Conservation (phyloP, 129 eudicot genomes). For the Helianthus annuus region DNA sequence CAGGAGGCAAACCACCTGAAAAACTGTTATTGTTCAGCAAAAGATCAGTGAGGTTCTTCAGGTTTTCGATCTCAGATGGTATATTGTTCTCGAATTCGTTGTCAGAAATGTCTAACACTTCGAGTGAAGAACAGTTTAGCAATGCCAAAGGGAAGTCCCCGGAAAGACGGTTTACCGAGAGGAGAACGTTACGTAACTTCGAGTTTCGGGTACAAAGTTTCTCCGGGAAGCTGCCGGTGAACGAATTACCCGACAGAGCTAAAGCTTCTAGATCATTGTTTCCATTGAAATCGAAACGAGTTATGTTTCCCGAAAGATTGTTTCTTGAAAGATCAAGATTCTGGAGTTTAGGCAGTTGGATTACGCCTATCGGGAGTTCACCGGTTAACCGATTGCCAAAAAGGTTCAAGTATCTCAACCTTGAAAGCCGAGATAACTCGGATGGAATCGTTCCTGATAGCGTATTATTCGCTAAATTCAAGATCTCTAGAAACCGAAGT, state of each 20-base stretch:
- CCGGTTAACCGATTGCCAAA: slow-evolving; percentile 72
- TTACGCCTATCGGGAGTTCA: slow-evolving; percentile 59
- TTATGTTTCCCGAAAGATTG: slow-evolving; percentile 65
- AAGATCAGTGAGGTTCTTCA: slow-evolving; percentile 78
- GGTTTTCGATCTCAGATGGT: slow-evolving; percentile 54
- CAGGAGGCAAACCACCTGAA: slow-evolving; percentile 64
- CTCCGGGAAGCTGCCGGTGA: slow-evolving; percentile 50
- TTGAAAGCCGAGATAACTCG: slow-evolving; percentile 44
- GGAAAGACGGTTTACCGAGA: slow-evolving; percentile 58
- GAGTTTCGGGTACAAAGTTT: slow-evolving; percentile 54
- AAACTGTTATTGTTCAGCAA: slow-evolving; percentile 88
- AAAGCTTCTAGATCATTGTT: slow-evolving; percentile 56
- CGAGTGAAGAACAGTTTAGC: slow-evolving; percentile 69
- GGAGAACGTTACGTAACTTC: slow-evolving; percentile 45
- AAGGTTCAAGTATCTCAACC: slow-evolving; percentile 68
- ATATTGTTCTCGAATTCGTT: slow-evolving; percentile 57
- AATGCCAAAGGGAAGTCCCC: slow-evolving; percentile 69
- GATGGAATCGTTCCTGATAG: slow-evolving; percentile 70
- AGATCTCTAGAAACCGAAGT: slow-evolving; percentile 58
- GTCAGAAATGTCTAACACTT: slow-evolving; percentile 75
- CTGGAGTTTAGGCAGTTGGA: slow-evolving; percentile 47
- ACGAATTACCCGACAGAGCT: slow-evolving; percentile 58
- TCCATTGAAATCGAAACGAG: slow-evolving; percentile 37
- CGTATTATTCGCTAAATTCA: slow-evolving; percentile 82
- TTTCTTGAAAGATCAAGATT: slow-evolving; percentile 78